Percentiles rank a stretch among this genome's conserved stretches.
phyloP scores from a whole-genome alignment of 2,329 filamentous ascomycete genomes.

The Arthroderma sp. region DNA sequence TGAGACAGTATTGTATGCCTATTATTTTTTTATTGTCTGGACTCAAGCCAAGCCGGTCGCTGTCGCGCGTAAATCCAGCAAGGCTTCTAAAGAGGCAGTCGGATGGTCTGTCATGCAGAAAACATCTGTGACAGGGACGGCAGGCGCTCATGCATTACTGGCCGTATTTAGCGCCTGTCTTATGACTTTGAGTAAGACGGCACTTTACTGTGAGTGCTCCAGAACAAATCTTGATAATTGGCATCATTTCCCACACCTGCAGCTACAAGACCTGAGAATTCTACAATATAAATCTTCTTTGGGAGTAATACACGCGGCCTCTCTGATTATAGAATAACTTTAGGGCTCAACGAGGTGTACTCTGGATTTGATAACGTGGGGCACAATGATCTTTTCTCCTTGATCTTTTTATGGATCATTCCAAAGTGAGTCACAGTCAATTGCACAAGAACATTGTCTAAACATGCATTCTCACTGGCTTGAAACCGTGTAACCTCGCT shows the following conservation, averaged over 20 bases:
- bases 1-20: constrained; percentile 54
- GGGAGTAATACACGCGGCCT: neutral
- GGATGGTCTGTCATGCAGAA: constrained; percentile 18
- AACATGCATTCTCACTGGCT: neutral
- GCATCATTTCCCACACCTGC: neutral
- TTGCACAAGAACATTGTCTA: neutral
- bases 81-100: constrained; percentile 8
- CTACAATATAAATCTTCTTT: too few species aligned
- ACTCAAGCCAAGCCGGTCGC: constrained; percentile 25
- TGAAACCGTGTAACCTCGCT: neutral
- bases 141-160: constrained; percentile 45
- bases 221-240: neutral
- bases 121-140: constrained; percentile 40
- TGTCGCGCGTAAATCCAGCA: constrained; percentile 13
- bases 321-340: neutral
- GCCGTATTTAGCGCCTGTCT: constrained; percentile 48
- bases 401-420: constrained; percentile 51
- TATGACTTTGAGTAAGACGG: constrained; percentile 57
- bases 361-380: constrained; percentile 50
- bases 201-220: constrained; percentile 49
- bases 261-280: neutral
- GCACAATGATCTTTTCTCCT: constrained; percentile 44
- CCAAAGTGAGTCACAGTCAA: constrained; percentile 46
- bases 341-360: constrained; percentile 50
- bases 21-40: constrained; percentile 48